A percentile compares a stretch with the other conserved stretches of the same genome.
Evolutionary conservation across 306 rosid genomes (phyloP).

Genomic region (Amphicarpaea edgeworthii): DNA sequence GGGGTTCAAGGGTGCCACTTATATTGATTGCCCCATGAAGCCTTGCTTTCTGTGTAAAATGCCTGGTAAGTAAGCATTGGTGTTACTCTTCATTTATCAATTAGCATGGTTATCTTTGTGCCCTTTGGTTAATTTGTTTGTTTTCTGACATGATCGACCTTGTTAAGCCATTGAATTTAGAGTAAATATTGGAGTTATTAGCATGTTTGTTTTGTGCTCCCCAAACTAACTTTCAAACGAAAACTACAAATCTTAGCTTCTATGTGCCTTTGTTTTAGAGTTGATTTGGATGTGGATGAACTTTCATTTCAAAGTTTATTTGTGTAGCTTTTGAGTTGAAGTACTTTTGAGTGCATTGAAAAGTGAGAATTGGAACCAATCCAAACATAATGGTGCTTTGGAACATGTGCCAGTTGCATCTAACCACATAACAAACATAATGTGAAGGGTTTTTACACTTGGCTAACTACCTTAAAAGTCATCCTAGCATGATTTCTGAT

Average conservation of each 20-base stretch:
- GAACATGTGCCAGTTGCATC: too few species aligned
- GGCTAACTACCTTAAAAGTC: not conserved
- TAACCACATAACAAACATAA: too few species aligned
- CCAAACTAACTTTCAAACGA: too few species aligned
- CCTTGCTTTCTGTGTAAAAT: constrained; percentile 96
- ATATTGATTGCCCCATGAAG: constrained; percentile 97
- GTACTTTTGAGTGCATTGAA: too few species aligned
- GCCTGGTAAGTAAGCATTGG: constrained; percentile 72
- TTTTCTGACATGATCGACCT: not conserved
- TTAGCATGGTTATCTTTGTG: not conserved
- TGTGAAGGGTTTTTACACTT: not conserved
- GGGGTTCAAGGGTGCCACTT: constrained; percentile 94
- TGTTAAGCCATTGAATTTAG: not conserved
- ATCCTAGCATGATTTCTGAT: not conserved
- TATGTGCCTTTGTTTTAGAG: too few species aligned
- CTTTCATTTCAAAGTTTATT: too few species aligned
- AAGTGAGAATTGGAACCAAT: too few species aligned
- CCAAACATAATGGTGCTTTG: too few species aligned
- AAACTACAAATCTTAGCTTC: too few species aligned
- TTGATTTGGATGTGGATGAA: too few species aligned
- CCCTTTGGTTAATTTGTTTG: not conserved
- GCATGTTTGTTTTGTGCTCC: too few species aligned
- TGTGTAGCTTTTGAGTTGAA: too few species aligned
- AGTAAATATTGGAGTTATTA: not conserved
- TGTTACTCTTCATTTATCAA: constrained; percentile 5